Evolutionary conservation across 495 filamentous ascomycete species (phyloP), one percentile per base, ranked within the genome.

Genomic region (Trichocladium uniseriatum): DNA sequence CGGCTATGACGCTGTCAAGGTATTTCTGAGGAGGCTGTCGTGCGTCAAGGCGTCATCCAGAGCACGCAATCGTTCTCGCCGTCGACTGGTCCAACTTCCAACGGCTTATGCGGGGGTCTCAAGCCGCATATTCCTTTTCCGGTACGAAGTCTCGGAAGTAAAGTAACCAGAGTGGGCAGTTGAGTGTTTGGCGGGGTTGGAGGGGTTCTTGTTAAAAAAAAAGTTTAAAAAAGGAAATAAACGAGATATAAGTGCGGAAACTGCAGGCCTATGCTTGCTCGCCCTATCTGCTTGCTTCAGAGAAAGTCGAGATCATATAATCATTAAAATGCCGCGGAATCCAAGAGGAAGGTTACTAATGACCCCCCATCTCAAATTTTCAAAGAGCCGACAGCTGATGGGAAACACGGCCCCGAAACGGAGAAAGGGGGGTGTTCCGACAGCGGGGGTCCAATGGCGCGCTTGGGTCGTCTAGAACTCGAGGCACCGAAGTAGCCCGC

Each of bases 1-100:
- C 45, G 14, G 14, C 8, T 22, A 31, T 42, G 49, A 46, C 27
- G 45, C 13, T 16, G 45, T 31, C 15, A 18, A 38, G n/a, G 5
- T 28, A n/a, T n/a, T n/a, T n/a, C n/a, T n/a, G n/a, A n/a, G n/a
- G n/a, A n/a, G 47, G 24, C 9, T 32, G 43, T 18, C 19, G 42
- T n/a, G 45, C 18, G 48, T 22, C 28, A 54, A 60, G 61, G 54
- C 59, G 61, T 57, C 56, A 62, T 57, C 38, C 40, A 58, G 35
- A 57, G 59, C 62, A 64, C 57, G 62, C 59, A 57, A 64, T 58
- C 57, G 46, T 41, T 32, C 45, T 24, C n/a, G 15, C 43, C 34
- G 53, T 38, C 45, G 34, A 57, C 46, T 60, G 59, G 59, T 43
- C 48, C 50, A 45, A 19, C 10, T 38, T 13, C 8, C 36, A 24